Evolutionary conservation across 805 yeast genomes (phyloP).

Genomic region (Yamadazyma paraphyllophila): DNA sequence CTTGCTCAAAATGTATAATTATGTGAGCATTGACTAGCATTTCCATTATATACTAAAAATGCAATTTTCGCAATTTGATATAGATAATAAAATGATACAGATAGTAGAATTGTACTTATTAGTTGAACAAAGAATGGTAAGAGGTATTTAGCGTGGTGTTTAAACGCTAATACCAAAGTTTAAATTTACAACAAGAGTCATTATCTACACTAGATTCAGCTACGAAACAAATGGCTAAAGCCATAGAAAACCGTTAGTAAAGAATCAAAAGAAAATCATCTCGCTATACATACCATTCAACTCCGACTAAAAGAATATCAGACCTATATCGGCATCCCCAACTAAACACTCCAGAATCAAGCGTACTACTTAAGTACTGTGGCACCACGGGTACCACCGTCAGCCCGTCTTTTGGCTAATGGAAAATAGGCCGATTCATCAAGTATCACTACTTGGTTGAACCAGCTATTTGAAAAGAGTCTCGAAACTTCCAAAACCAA

Average conservation of each 20-base stretch:
- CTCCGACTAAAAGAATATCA: conserved; percentile 8
- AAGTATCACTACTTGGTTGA: neutral
- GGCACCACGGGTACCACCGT: neutral
- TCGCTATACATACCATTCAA: conserved; percentile 9
- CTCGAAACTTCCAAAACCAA: neutral
- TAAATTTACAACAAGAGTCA: too few species aligned
- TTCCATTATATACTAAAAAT: too few species aligned
- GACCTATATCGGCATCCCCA: conserved; percentile 1
- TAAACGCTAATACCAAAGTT: too few species aligned
- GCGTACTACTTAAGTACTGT: conserved; percentile 6
- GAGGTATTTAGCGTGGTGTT: too few species aligned
- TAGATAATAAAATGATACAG: neutral
- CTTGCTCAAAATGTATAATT: conserved; percentile 20
- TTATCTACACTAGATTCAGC: too few species aligned
- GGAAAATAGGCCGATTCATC: neutral
- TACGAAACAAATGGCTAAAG: neutral
- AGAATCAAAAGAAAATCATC: neutral
- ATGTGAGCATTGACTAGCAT: conserved; percentile 11
- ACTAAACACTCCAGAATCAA: conserved; percentile 1
- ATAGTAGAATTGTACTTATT: too few species aligned
- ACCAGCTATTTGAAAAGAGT: neutral
- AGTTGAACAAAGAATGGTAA: too few species aligned
- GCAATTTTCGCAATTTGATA: neutral
- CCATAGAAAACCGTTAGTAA: conserved; percentile 1
- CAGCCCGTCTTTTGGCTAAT: conserved; percentile 7